Evolutionary conservation across 1,284 basidiomycete species (phyloP), one percentile per base, ranked within the genome.

Genomic region (Mycena citricolor): DNA sequence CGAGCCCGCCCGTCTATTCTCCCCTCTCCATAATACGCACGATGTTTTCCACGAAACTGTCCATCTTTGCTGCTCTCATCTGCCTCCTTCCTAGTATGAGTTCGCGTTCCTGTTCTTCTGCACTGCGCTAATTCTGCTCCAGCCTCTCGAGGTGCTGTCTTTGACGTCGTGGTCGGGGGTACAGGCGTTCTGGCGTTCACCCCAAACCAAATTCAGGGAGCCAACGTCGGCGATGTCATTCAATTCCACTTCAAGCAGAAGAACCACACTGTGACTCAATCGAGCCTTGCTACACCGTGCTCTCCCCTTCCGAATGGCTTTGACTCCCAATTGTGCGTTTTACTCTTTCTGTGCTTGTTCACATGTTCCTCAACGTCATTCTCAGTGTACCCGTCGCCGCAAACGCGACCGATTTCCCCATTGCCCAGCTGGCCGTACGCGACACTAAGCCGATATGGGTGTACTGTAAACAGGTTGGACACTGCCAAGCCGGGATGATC

Each of bases 201-300:
- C 39, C 78, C 78, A 17, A 38, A 38, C 25, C 2, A 48, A 63
- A 43, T 67, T 54, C 42, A 79, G 76, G 72, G 58, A 46, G 78
- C 77, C 4, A 60, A 61, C 25, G 66, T 71, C 4, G 78, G 78
- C 12, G 79, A 82, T 49, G 55, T 59, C 5, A 62, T 82, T n/a
- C 48, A 62, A 21, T 82, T 82, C 57, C 67, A 60, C 13, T 81
- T 82, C 66, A 58, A 68, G 56, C 76, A 78, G 59, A 75, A 80
- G 59, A 83, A 83, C 58, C 81, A 84, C 55, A 82, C 80, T 6
- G 74, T 69, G 17, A 81, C 80, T 0, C 80, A 82, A 50, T 81
- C 79, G 3, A 68, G 76, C 2, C 68, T 83, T 19, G 63, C 29
- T 2, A 32, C 2, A 8, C 82, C 82, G 2, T 84, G 81, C 52